These are phyloP conservation scores for Aspergillus luchuensis DNA, from an alignment of 2,329 filamentous ascomycete genomes.

Conservation along the genomic window DNA sequence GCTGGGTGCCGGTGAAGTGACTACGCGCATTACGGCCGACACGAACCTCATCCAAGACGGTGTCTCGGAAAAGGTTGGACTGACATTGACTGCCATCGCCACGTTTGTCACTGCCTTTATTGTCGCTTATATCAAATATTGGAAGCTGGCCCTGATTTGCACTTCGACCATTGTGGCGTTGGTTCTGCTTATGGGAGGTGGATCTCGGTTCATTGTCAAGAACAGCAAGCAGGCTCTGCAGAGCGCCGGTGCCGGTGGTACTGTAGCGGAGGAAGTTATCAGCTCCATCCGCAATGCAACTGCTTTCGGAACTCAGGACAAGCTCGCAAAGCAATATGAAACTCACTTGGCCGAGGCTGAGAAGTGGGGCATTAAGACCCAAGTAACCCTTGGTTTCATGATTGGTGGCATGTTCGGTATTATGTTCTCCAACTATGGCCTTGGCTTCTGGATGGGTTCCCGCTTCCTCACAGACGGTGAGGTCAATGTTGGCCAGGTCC, in stretches of 20 bases:
- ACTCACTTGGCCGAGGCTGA: conserved; percentile 71
- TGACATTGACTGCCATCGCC: conserved; percentile 74
- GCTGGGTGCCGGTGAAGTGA: conserved; percentile 88
- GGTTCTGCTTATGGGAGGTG: conserved; percentile 71
- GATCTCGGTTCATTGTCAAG: conserved; percentile 74
- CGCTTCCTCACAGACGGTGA: conserved; percentile 69
- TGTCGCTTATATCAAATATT: conserved; percentile 87
- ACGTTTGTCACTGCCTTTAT: conserved; percentile 88
- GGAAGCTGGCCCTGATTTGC: conserved; percentile 90
- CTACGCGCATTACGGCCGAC: conserved; percentile 89
- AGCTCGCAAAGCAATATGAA: conserved; percentile 85
- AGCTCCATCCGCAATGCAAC: conserved; percentile 90
- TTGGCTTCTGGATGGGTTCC: conserved; percentile 87
- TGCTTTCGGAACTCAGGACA: conserved; percentile 91
- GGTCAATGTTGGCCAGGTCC: conserved; percentile 67
- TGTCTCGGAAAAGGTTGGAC: conserved; percentile 83
- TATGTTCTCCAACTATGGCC: conserved; percentile 81
- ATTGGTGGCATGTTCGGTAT: conserved; percentile 80
- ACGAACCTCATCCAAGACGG: conserved; percentile 93
- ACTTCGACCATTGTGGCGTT: conserved; percentile 79
- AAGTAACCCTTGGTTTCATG: conserved; percentile 74
- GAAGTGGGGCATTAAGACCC: conserved; percentile 73
- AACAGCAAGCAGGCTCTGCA: conserved; percentile 76
- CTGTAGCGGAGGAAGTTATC: conserved; percentile 89
- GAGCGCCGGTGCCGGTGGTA: conserved; percentile 81